Conservation (phyloP, 495 filamentous ascomycete species). For the Tuber borchii region DNA sequence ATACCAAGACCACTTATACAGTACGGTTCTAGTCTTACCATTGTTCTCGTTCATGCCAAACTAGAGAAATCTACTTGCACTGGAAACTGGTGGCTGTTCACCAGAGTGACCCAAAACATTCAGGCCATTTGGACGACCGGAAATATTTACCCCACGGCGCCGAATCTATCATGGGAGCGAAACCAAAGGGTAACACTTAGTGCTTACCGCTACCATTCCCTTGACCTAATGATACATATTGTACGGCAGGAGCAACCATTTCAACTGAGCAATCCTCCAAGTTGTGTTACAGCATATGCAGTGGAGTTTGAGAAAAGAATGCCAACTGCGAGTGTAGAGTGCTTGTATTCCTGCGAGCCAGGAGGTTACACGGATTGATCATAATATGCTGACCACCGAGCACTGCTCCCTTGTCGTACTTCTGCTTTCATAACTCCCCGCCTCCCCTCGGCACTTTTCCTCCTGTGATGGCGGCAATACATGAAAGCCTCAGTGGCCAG, state of each 20-base stretch:
- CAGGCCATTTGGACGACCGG: neutral
- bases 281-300: neutral
- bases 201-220: neutral
- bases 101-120: neutral
- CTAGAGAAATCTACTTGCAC: neutral
- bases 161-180: neutral
- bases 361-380: neutral
- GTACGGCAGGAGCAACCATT: neutral
- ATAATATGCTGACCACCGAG: neutral
- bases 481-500: neutral
- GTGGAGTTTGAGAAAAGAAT: neutral
- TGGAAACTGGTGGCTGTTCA: neutral
- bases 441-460: neutral
- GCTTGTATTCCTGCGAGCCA: neutral
- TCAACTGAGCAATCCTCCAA: neutral
- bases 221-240: neutral
- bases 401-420: neutral
- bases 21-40: neutral
- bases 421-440: neutral
- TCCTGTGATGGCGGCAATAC: neutral
- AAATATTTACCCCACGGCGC: neutral
- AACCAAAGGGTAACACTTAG: neutral
- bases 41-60: neutral
- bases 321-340: neutral
- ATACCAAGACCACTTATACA: neutral